Conservation (phyloP, 2,329 filamentous ascomycete genomes). For the Pseudocercospora musae region DNA sequence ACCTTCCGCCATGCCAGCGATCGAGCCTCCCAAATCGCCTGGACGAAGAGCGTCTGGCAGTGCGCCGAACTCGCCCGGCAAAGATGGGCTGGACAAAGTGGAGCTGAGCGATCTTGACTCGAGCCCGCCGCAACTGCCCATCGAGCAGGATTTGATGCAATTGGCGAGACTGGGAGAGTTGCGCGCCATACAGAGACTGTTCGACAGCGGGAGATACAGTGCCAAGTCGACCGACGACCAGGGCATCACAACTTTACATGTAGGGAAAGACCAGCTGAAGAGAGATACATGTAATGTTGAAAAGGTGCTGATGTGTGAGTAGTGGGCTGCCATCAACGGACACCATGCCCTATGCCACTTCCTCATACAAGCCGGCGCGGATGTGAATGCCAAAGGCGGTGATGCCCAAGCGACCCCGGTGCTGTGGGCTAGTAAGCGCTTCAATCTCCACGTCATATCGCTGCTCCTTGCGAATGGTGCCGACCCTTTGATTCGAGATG, state of each 20-base stretch:
- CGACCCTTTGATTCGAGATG: slow-evolving; percentile 86
- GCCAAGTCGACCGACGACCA: slow-evolving; percentile 84
- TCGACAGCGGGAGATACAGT: slow-evolving; percentile 76
- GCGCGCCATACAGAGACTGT: slow-evolving; percentile 80
- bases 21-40: slow-evolving; percentile 10
- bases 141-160: slow-evolving; percentile 90
- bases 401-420: slow-evolving; percentile 91
- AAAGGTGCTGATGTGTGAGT: slow-evolving; percentile 26
- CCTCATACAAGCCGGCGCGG: slow-evolving; percentile 78
- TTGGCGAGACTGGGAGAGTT: slow-evolving; percentile 85
- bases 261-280: slow-evolving; percentile 43
- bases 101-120: slow-evolving; percentile 36
- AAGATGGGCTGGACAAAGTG: slow-evolving; percentile 37
- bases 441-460: slow-evolving; percentile 94
- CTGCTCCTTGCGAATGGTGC: slow-evolving; percentile 87
- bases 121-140: slow-evolving; percentile 41
- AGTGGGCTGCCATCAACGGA: slow-evolving; percentile 99
- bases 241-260: slow-evolving; percentile 92
- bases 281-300: too few species aligned
- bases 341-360: slow-evolving; percentile 97
- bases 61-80: slow-evolving; percentile 23
- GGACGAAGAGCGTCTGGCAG: slow-evolving; percentile 21
- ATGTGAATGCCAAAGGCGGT: slow-evolving; percentile 92
- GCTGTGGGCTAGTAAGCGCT: slow-evolving; percentile 95
- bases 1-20: background rate